A percentile compares a stretch with the other conserved stretches of the same genome.
Evolutionary conservation across 352 stramenopile species (phyloP).

Genomic region (Phytopythium aichiense): DNA sequence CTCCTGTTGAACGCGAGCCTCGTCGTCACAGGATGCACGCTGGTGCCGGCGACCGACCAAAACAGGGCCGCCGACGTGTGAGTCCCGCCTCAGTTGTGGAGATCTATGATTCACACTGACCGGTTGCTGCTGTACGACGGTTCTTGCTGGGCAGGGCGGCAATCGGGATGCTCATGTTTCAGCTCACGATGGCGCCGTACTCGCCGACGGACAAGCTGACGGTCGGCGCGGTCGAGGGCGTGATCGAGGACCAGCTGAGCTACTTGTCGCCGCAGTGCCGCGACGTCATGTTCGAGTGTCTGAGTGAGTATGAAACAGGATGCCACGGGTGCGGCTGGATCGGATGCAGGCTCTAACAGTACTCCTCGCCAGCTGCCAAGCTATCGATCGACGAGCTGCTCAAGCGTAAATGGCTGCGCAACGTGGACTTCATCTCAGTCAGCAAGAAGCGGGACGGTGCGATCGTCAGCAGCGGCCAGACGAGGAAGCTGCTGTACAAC

Average conservation of each 20-base stretch:
- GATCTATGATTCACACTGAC: background rate
- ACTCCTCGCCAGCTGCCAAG: constrained; percentile 18
- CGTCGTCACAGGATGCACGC: constrained; percentile 43
- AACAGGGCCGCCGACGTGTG: constrained; percentile 44
- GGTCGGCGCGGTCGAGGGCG: constrained; percentile 25
- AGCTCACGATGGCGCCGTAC: constrained; percentile 45
- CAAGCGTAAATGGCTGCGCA: constrained; percentile 48
- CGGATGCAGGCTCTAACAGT: too few species aligned
- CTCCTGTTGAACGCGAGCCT: constrained; percentile 38
- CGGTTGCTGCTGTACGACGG: background rate
- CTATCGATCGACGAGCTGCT: constrained; percentile 35
- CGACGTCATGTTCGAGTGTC: constrained; percentile 40
- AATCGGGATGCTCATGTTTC: constrained; percentile 60
- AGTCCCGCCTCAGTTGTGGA: constrained; percentile 4
- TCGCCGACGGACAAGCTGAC: constrained; percentile 21
- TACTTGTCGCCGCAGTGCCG: constrained; percentile 40
- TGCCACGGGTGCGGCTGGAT: background rate
- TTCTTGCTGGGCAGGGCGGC: constrained; percentile 21
- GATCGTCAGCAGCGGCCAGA: constrained; percentile 6
- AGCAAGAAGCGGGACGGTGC: constrained; percentile 25
- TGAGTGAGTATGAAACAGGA: constrained; percentile 29
- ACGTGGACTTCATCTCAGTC: constrained; percentile 50
- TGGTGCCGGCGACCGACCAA: constrained; percentile 36
- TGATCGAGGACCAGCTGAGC: constrained; percentile 44
- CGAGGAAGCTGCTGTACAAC: constrained; percentile 21